Evolutionary conservation across 495 filamentous ascomycete species (phyloP).

Genomic region (Neurospora sublineolata): DNA sequence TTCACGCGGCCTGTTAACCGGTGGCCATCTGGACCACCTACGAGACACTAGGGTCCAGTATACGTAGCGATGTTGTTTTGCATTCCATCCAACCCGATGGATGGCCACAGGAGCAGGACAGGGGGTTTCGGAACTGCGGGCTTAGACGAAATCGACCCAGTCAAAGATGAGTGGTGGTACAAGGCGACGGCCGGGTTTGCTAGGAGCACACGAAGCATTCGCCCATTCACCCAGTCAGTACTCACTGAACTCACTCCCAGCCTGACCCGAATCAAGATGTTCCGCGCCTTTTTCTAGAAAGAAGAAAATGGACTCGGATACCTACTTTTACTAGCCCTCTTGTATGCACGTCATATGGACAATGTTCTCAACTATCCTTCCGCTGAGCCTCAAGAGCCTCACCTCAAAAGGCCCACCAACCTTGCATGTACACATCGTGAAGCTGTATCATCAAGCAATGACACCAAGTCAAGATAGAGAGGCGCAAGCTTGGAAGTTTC

Average conservation of each 20-base stretch:
- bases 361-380: background rate
- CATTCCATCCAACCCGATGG: background rate
- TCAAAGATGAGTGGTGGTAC: background rate
- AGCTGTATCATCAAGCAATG: background rate
- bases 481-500: background rate
- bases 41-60: background rate
- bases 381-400: background rate
- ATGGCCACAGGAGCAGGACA: background rate
- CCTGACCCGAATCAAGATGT: background rate
- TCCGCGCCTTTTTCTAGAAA: background rate
- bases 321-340: background rate
- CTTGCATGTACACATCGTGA: background rate
- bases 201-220: background rate
- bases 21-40: background rate
- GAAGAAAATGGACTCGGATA: background rate
- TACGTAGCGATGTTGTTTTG: background rate
- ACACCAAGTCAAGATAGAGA: background rate
- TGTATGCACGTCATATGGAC: background rate
- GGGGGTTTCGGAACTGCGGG: background rate
- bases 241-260: background rate
- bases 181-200: background rate
- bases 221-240: background rate
- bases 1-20: background rate
- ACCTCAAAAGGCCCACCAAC: background rate
- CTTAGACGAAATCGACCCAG: background rate